Percentiles rank a stretch among this genome's conserved stretches.
phyloP scores from a whole-genome alignment of 2,329 filamentous ascomycete species.

The Metarhizium anisopliae region DNA sequence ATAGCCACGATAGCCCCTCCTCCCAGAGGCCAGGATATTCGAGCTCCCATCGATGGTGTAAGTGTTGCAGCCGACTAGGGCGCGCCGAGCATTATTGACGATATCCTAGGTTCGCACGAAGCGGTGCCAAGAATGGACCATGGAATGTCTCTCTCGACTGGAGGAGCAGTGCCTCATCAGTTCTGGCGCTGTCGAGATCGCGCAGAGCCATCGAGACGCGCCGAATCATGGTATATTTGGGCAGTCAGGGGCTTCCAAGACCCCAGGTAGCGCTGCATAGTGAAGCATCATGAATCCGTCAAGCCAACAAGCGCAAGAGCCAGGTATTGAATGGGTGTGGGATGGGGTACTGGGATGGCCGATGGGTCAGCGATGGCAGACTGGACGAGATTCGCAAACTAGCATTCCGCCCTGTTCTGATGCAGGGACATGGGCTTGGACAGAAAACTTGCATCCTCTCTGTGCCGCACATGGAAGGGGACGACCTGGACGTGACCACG shows the following conservation, averaged over 20 bases:
- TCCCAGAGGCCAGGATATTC: conserved; percentile 1
- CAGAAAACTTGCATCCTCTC: no score
- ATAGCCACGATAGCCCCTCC: neutral
- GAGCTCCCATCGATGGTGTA: conserved; percentile 4
- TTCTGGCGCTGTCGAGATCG: neutral
- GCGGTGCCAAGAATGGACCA: conserved; percentile 8
- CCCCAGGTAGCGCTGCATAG: no score
- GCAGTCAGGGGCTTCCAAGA: neutral
- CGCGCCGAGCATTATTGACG: neutral
- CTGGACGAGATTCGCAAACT: no score
- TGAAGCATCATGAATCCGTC: no score
- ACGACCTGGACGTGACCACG: no score
- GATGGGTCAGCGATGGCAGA: no score
- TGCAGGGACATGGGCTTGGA: no score
- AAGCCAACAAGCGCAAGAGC: no score
- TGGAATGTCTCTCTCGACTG: conserved; percentile 1
- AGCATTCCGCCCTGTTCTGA: no score
- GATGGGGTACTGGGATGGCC: no score
- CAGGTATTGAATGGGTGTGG: no score
- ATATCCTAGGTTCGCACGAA: conserved; percentile 3
- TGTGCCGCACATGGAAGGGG: no score
- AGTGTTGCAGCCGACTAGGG: neutral
- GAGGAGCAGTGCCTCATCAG: neutral
- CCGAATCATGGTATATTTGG: conserved; percentile 6
- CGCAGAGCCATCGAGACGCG: conserved; percentile 3